Evolutionary conservation across 352 stramenopile species (phyloP).

Genomic region (Phytophthora fragariaefolia): DNA sequence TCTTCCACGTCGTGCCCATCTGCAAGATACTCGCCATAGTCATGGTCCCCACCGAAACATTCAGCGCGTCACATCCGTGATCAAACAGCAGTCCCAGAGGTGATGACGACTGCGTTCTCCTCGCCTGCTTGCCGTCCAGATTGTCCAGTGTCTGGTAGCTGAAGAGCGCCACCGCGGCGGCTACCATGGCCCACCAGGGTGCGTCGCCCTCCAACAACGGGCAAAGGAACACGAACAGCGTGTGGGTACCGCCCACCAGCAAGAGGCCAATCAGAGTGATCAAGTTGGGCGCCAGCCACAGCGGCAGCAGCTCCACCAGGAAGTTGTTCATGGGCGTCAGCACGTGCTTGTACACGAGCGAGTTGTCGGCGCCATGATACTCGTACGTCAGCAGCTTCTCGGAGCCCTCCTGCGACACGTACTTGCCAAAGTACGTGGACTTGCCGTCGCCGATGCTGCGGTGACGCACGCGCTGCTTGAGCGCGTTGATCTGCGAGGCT

Average conservation of each 20-base stretch:
- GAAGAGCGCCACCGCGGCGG: slow-evolving; percentile 68
- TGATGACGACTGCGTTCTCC: slow-evolving; percentile 81
- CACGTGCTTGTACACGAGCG: slow-evolving; percentile 88
- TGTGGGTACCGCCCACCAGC: slow-evolving; percentile 65
- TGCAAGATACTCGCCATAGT: slow-evolving; percentile 85
- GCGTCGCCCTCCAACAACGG: slow-evolving; percentile 75
- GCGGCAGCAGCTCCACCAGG: slow-evolving; percentile 72
- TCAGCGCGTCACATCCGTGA: slow-evolving; percentile 85
- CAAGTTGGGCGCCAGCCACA: slow-evolving; percentile 86
- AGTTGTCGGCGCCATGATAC: slow-evolving; percentile 88
- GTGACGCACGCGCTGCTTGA: slow-evolving; percentile 79
- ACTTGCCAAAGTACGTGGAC: slow-evolving; percentile 90
- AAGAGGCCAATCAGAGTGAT: slow-evolving; percentile 83
- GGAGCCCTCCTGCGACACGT: slow-evolving; percentile 84
- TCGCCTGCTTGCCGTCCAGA: slow-evolving; percentile 84
- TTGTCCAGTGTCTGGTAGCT: slow-evolving; percentile 89
- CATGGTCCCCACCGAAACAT: slow-evolving; percentile 83
- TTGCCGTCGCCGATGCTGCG: slow-evolving; percentile 75
- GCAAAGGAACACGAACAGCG: slow-evolving; percentile 73
- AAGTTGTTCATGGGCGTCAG: slow-evolving; percentile 90
- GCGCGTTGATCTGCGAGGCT: slow-evolving; percentile 41
- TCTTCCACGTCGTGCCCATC: slow-evolving; percentile 81
- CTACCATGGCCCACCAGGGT: slow-evolving; percentile 73
- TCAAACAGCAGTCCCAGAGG: slow-evolving; percentile 86
- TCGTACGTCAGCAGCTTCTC: slow-evolving; percentile 88